A percentile compares a stretch with the other conserved stretches of the same genome.
Evolutionary conservation across 2,329 filamentous ascomycete genomes (phyloP).

Genomic region (Fusarium pseudoanthophilum): DNA sequence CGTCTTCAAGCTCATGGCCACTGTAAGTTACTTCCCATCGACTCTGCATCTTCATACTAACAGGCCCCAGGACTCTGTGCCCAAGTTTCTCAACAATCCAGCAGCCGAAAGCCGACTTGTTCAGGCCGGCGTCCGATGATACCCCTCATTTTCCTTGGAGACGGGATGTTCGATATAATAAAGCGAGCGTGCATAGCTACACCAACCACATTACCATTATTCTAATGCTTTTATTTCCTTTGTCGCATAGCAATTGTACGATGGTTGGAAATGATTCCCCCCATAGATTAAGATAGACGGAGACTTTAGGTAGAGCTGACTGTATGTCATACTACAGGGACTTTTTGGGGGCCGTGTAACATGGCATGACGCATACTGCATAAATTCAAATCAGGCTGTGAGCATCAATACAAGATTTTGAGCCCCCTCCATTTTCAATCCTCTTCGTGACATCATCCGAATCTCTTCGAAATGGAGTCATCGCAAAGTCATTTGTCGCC

Average conservation of each 20-base stretch:
- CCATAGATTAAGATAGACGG: constrained; percentile 9
- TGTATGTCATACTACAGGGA: neutral
- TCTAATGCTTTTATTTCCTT: constrained; percentile 23
- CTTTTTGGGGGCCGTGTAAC: neutral
- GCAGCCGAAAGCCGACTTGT: constrained; percentile 29
- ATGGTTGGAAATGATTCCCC: neutral
- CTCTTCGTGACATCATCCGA: neutral
- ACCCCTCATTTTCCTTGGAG: neutral
- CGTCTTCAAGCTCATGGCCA: constrained; percentile 98
- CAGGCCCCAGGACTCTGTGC: constrained; percentile 70
- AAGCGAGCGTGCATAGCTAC: constrained; percentile 13
- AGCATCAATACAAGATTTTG: neutral
- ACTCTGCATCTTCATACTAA: constrained; percentile 31
- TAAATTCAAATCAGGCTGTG: neutral
- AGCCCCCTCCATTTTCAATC: neutral
- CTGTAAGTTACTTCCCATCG: constrained; percentile 70
- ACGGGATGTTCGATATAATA: constrained; percentile 6
- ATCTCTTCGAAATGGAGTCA: neutral
- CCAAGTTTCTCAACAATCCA: constrained; percentile 74
- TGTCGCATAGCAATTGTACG: constrained; percentile 6
- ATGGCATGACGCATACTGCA: neutral
- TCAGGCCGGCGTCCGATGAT: constrained; percentile 34
- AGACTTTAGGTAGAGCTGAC: neutral
- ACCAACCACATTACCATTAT: constrained; percentile 8
- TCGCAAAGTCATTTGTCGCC: neutral